Base-by-base conservation (phyloP, 495 filamentous ascomycete species). In the Glarea lozoyensis region DNA sequence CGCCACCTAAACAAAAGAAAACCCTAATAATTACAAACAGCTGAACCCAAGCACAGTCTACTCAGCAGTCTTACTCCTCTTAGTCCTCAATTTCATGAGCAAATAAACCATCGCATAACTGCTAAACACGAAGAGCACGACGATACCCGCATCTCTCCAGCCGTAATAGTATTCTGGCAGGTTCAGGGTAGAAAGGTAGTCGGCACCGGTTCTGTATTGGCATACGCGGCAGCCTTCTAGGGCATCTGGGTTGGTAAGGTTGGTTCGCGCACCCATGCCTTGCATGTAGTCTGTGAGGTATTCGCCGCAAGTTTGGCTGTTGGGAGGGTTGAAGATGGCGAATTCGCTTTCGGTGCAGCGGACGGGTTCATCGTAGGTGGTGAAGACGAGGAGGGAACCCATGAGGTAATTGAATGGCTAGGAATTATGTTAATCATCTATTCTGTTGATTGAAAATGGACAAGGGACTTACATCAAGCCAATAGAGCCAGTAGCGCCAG, bases 161-260 rank as follows among this genome's bases (percentile, higher is more conserved):
- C 77, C 78, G 43, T 80, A 54, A 41, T 54, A 37, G 56, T 68
- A 74, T 54, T 55, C 44, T 19, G 50, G 44, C 7, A 58, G 35
- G 16, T 62, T 59, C 1, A 64, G 23, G 20, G 41, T 42, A 27
- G 31, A 36, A 35, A 79, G 61, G 46, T 74, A 86, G 32, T 74
- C 63, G 48, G 74, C 67, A 0, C 79, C 81, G 32, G 30, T 64
- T 2, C 59, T 60, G 51, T 73, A 83, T 45, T 74, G 70, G 48
- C 82, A 87, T 41, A 73, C 81, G n/a, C 65, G 55, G 50, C 82
- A 87, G 12, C 67, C 52, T 2, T 60, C 61, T 5, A 53, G 58
- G 1, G 58, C 62, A 19, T 60, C 53, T 0, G 67, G 63, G 34
- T 70, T 68, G 12, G 61, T 40, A n/a, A 70, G 42, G 22, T 60